phyloP scores from a whole-genome alignment of 2,329 filamentous ascomycete species.

The Rhinocladiella mackenziei region DNA sequence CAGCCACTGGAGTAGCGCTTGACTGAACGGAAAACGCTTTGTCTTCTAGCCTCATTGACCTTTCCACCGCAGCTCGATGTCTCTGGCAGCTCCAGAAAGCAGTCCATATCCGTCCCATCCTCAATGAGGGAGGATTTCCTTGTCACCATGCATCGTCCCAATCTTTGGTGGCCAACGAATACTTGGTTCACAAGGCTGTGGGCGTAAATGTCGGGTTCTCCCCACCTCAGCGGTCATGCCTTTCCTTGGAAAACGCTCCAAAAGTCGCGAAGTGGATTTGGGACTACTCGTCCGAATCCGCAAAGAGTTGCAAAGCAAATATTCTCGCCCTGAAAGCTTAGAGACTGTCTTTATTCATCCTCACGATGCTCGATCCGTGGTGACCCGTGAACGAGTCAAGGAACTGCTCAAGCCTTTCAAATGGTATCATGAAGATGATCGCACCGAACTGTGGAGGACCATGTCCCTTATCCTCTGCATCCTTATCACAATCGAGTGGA shows the following conservation, averaged over 20 bases:
- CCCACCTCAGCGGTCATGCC: not conserved
- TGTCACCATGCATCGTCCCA: no score
- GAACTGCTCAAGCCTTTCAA: not conserved
- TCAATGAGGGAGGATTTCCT: no score
- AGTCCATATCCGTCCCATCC: no score
- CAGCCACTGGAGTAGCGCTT: no score
- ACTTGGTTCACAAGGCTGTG: no score
- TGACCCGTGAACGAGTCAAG: not conserved
- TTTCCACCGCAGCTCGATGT: no score
- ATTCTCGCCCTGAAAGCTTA: not conserved
- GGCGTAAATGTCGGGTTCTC: not conserved
- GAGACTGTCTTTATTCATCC: slow-evolving; percentile 1
- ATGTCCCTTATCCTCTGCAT: slow-evolving; percentile 4
- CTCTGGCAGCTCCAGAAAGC: no score
- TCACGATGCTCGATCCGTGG: not conserved
- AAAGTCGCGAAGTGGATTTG: not conserved
- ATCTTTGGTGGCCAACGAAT: no score
- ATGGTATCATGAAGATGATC: slow-evolving; percentile 2
- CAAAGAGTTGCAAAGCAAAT: not conserved
- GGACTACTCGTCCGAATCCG: not conserved
- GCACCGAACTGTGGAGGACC: not conserved
- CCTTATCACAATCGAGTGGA: not conserved
- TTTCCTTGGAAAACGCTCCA: not conserved
- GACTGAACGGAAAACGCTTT: no score
- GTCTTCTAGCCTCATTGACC: no score